A percentile compares a stretch with the other conserved stretches of the same genome.
Evolutionary conservation across 495 filamentous ascomycete species (phyloP).

Genomic region (Lentithecium fluviatile): DNA sequence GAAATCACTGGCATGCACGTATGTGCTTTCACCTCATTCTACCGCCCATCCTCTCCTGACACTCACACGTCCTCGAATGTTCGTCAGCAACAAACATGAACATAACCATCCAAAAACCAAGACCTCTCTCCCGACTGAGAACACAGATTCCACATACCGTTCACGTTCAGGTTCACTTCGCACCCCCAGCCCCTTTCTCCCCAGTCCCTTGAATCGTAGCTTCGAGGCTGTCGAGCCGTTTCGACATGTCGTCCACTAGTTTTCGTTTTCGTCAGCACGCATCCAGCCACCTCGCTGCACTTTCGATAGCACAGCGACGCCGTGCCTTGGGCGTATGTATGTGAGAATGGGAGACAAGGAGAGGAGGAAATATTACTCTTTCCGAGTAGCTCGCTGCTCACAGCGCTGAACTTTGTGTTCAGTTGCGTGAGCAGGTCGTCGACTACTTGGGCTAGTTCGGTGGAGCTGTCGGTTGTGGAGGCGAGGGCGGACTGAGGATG

Average conservation of each 20-base stretch:
- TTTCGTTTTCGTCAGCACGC: not conserved
- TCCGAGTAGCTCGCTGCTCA: conserved; percentile 79
- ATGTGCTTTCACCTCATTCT: too few species aligned
- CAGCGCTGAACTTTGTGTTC: conserved; percentile 75
- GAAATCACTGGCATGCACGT: too few species aligned
- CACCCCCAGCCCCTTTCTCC: conserved; percentile 27
- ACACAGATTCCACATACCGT: too few species aligned
- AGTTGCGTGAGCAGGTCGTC: conserved; percentile 84
- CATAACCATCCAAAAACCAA: too few species aligned
- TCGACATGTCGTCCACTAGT: conserved; percentile 92
- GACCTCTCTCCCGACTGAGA: too few species aligned
- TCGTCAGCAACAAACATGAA: too few species aligned
- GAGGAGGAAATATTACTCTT: conserved; percentile 63
- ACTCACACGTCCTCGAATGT: too few species aligned
- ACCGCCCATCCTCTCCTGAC: too few species aligned
- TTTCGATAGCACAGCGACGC: too few species aligned
- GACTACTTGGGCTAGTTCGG: conserved; percentile 71
- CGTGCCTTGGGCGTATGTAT: not conserved
- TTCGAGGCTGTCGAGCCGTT: conserved; percentile 84
- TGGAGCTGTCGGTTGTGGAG: conserved; percentile 18
- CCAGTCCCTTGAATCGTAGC: conserved; percentile 60
- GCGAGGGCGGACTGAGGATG: conserved; percentile 3
- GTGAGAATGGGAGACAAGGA: conserved; percentile 4
- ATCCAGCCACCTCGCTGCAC: too few species aligned
- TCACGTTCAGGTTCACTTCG: not conserved